phyloP scores from a whole-genome alignment of 768 basidiomycete genomes.

The Leccinum subgranulosum region DNA sequence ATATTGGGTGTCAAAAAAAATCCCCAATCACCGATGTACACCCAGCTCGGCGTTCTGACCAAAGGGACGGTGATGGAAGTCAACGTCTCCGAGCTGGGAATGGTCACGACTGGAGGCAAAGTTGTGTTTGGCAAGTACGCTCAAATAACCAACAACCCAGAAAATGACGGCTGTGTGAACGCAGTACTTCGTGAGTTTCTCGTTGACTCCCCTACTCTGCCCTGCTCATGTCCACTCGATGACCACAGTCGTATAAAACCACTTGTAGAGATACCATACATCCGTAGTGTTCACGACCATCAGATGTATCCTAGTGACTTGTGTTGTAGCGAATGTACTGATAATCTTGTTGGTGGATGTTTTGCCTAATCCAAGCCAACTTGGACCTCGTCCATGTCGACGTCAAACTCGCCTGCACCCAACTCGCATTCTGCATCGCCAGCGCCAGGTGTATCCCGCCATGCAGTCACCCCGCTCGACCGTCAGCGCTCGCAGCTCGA shows the following conservation, averaged over 20 bases:
- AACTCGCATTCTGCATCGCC: conserved; percentile 32
- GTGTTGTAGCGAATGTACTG: conserved; percentile 9
- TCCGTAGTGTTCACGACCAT: background rate
- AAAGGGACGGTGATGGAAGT: conserved; percentile 99
- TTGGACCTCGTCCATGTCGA: conserved; percentile 25
- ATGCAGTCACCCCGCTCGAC: conserved; percentile 52
- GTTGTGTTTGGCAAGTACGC: conserved; percentile 93
- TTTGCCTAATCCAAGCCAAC: conserved; percentile 10
- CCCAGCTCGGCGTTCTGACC: conserved; percentile 93
- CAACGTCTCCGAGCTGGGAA: conserved; percentile 96
- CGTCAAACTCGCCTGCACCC: conserved; percentile 26
- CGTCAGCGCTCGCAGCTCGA: conserved; percentile 69
- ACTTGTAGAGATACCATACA: background rate
- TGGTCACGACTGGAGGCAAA: conserved; percentile 97
- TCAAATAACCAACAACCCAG: conserved; percentile 91
- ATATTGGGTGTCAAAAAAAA: conserved; percentile 99
- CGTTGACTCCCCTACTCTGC: background rate
- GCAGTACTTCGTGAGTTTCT: conserved; percentile 76
- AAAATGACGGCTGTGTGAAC: conserved; percentile 96
- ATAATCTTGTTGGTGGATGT: conserved; percentile 19
- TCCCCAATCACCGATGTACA: conserved; percentile 98
- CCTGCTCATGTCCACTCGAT: conserved; percentile 3
- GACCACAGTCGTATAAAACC: conserved; percentile 25
- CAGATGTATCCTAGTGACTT: conserved; percentile 14
- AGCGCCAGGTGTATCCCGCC: conserved; percentile 32